These are phyloP conservation scores for Lactifluus volemus DNA, from an alignment of 768 basidiomycete genomes.

Conservation along the genomic window DNA sequence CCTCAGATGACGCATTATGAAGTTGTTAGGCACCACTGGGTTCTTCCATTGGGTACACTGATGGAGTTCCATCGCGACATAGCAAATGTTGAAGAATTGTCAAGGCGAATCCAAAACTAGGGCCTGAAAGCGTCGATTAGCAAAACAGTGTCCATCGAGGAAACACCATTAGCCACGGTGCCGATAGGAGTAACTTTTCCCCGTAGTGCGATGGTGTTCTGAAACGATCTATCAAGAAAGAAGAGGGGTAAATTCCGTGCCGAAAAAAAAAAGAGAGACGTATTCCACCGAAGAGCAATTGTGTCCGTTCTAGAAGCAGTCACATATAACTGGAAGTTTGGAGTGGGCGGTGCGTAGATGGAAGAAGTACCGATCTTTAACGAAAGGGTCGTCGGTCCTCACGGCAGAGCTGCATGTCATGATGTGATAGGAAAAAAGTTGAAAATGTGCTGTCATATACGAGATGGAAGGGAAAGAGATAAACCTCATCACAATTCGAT, in stretches of 20 bases:
- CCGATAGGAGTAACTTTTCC: neutral
- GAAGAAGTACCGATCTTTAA: constrained; percentile 1
- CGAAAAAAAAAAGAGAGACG: neutral
- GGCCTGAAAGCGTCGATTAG: neutral
- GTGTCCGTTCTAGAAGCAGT: constrained; percentile 10
- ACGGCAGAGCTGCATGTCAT: neutral
- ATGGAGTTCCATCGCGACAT: neutral
- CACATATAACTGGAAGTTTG: constrained; percentile 10
- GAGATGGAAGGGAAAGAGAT: neutral
- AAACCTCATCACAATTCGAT: neutral
- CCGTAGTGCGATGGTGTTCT: neutral
- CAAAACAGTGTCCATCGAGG: neutral
- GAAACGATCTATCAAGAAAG: constrained; percentile 9
- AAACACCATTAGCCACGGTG: neutral
- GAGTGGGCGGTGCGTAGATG: constrained; percentile 1
- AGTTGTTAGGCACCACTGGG: neutral
- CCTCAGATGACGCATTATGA: constrained; percentile 2
- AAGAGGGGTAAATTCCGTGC: constrained; percentile 2
- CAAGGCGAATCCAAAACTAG: neutral
- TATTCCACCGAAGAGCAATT: neutral
- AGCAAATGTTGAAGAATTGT: neutral
- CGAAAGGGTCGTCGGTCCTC: constrained; percentile 1
- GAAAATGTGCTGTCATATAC: neutral
- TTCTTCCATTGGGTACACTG: neutral
- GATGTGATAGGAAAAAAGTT: neutral